These are phyloP conservation scores for Daldinia vernicosa DNA, from an alignment of 495 filamentous ascomycete species.

Conservation along the genomic window DNA sequence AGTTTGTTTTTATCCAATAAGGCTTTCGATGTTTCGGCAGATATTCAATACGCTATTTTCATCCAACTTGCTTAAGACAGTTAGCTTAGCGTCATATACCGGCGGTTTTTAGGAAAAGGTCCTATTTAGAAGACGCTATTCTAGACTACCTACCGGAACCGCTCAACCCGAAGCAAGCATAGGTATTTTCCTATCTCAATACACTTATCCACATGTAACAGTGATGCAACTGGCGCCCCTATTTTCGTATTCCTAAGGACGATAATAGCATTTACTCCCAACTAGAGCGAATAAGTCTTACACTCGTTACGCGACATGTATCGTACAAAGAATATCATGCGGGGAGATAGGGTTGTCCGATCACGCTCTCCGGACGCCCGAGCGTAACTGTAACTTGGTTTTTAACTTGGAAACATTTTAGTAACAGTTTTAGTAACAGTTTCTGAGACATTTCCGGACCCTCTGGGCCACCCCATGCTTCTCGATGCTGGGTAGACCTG, in stretches of 20 bases:
- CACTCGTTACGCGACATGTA: not conserved
- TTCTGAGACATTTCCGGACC: constrained; percentile 23
- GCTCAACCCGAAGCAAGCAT: constrained; percentile 2
- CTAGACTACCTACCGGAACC: constrained; percentile 18
- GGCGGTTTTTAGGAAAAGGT: constrained; percentile 2
- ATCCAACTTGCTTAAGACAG: not conserved
- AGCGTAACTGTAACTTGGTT: not conserved
- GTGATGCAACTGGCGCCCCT: constrained; percentile 9
- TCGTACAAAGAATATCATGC: not conserved
- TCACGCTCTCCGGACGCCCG: not conserved
- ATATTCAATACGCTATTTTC: not conserved
- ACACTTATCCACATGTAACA: constrained; percentile 14
- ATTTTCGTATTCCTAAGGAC: not conserved
- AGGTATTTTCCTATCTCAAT: constrained; percentile 5
- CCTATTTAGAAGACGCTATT: constrained; percentile 7
- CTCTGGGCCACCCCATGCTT: constrained; percentile 21
- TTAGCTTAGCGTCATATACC: constrained; percentile 6
- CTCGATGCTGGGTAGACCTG: constrained; percentile 1
- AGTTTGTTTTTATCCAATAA: constrained; percentile 16
- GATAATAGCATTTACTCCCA: not conserved
- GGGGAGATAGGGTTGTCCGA: not conserved
- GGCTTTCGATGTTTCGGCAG: constrained; percentile 18
- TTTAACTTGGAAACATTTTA: not conserved
- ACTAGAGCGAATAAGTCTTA: not conserved
- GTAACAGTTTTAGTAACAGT: constrained; percentile 5